Evolutionary conservation across 2,329 filamentous ascomycete species (phyloP).

Genomic region (Cladosporium colombiae): DNA sequence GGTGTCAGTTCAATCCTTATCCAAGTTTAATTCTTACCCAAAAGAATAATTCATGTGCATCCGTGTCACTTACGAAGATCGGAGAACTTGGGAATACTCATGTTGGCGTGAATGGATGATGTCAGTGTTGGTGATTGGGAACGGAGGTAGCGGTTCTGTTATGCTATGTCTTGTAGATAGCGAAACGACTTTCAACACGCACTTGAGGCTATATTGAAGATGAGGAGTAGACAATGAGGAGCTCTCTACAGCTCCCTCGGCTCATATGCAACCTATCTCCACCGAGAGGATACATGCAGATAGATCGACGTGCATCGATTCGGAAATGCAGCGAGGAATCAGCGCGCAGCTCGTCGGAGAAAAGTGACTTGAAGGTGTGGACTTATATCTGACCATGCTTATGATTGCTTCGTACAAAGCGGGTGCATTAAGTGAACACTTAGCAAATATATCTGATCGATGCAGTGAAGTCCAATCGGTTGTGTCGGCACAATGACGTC

Average conservation of each 20-base stretch:
- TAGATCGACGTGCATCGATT: background rate
- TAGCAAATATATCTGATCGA: background rate
- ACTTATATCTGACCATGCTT: background rate
- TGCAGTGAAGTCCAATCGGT: background rate
- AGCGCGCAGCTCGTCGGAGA: background rate
- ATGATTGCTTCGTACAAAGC: background rate
- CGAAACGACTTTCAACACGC: no score
- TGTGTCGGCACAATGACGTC: slow-evolving; percentile 3
- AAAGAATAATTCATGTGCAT: background rate
- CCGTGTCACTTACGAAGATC: slow-evolving; percentile 36
- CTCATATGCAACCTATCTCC: background rate
- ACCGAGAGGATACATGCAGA: slow-evolving; percentile 1
- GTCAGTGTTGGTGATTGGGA: background rate
- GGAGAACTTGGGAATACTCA: slow-evolving; percentile 21
- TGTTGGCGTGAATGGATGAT: background rate
- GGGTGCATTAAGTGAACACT: background rate
- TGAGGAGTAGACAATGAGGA: slow-evolving; percentile 5
- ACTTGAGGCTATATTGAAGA: background rate
- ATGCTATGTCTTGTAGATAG: background rate
- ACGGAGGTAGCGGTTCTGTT: background rate
- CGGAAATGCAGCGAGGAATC: background rate
- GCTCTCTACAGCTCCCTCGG: slow-evolving; percentile 7
- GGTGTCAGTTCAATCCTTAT: slow-evolving; percentile 25
- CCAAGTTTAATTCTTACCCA: background rate
- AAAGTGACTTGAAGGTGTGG: background rate